Conservation (phyloP, 257 asterid genomes). For the Nyctanthes arbortristis region DNA sequence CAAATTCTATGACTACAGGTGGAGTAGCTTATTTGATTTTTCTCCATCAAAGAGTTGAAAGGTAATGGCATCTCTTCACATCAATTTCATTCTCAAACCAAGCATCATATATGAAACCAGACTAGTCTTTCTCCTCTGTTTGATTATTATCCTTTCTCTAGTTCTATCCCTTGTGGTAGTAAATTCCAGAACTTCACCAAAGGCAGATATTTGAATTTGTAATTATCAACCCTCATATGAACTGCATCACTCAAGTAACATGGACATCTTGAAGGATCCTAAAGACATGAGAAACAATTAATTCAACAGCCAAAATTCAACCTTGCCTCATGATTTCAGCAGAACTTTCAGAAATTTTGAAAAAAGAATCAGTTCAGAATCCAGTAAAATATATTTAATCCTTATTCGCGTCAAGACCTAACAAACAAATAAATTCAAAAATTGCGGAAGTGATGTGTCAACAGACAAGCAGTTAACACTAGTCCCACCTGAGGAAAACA, state of each 20-base stretch:
- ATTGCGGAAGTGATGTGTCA: background rate
- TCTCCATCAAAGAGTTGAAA: background rate
- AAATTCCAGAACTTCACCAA: background rate
- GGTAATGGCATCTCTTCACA: no score
- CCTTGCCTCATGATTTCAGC: constrained; percentile 18
- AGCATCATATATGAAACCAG: background rate
- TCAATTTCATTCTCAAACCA: constrained; percentile 5
- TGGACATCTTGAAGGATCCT: background rate
- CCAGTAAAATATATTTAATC: no score
- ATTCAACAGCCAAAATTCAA: constrained; percentile 9
- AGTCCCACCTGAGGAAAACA: constrained; percentile 74
- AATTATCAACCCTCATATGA: background rate
- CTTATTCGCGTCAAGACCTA: background rate
- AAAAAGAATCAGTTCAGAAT: constrained; percentile 1
- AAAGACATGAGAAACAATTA: background rate
- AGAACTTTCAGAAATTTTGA: constrained; percentile 10
- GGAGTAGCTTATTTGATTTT: background rate
- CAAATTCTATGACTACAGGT: background rate
- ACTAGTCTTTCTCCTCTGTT: background rate
- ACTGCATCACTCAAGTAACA: background rate
- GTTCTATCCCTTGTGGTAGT: background rate
- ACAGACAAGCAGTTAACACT: background rate
- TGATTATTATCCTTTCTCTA: background rate
- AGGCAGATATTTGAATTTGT: constrained; percentile 7
- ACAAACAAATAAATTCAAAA: constrained; percentile 3